Percentiles rank a stretch among this genome's conserved stretches.
phyloP scores from a whole-genome alignment of 2,329 filamentous ascomycete species.

The Pezicula rhizophila region DNA sequence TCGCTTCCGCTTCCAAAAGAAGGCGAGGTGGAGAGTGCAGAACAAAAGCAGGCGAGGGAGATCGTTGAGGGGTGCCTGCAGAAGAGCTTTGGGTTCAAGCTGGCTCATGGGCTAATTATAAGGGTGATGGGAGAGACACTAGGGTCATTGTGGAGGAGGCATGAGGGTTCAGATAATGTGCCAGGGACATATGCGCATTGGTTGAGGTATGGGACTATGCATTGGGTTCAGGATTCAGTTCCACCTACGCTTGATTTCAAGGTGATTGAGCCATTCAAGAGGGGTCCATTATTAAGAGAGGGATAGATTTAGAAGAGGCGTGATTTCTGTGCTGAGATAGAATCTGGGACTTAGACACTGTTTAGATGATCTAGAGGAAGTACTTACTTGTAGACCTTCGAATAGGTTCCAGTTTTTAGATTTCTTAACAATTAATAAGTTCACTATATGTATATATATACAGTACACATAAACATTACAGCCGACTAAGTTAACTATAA shows the following conservation, averaged over 20 bases:
- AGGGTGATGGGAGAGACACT: constrained; percentile 43
- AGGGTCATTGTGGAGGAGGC: constrained; percentile 45
- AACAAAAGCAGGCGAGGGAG: constrained; percentile 41
- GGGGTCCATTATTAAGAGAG: constrained; percentile 29
- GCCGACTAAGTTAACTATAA: too few species aligned
- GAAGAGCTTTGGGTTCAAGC: constrained; percentile 48
- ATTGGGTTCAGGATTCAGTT: constrained; percentile 39
- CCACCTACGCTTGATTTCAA: constrained; percentile 30
- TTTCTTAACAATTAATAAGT: too few species aligned
- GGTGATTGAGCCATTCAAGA: constrained; percentile 32
- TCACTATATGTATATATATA: too few species aligned
- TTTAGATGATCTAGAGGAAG: too few species aligned
- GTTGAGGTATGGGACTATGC: constrained; percentile 42
- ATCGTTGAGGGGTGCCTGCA: constrained; percentile 46
- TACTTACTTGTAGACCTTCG: too few species aligned
- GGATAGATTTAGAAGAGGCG: constrained; percentile 1
- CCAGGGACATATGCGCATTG: constrained; percentile 48
- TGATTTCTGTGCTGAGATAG: too few species aligned
- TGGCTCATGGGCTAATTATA: constrained; percentile 48
- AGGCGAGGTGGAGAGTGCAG: constrained; percentile 34
- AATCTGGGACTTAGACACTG: too few species aligned
- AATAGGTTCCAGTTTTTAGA: too few species aligned
- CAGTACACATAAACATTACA: too few species aligned
- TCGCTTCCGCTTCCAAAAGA: constrained; percentile 33
- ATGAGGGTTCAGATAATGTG: constrained; percentile 41